phyloP scores from a whole-genome alignment of 1,139 yeast genomes.

The Tardiomyces digboiensis region DNA sequence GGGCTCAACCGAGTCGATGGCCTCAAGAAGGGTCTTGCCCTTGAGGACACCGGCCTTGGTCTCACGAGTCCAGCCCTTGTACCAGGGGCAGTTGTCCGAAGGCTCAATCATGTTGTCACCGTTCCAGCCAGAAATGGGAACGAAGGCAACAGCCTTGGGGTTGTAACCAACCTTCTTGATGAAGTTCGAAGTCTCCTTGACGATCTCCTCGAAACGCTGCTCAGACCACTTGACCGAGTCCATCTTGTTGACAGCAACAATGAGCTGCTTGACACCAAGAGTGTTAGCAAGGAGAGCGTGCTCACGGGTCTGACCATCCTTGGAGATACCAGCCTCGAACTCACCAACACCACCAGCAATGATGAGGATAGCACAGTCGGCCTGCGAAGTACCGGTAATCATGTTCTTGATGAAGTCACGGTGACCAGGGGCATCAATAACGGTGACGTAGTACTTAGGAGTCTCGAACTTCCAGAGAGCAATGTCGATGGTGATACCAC shows the following conservation, averaged over 20 bases:
- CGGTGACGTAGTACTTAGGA: conserved; percentile 89
- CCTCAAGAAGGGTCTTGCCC: conserved; percentile 85
- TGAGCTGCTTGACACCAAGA: conserved; percentile 82
- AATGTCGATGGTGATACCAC: conserved; percentile 94
- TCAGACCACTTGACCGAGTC: conserved; percentile 84
- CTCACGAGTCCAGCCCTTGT: conserved; percentile 87
- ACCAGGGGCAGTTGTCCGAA: conserved; percentile 79
- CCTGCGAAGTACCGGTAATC: conserved; percentile 95
- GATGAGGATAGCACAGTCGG: conserved; percentile 86
- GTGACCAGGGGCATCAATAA: conserved; percentile 95
- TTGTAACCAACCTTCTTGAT: conserved; percentile 91
- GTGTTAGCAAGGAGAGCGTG: conserved; percentile 88
- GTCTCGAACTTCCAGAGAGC: conserved; percentile 97
- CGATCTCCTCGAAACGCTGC: conserved; percentile 70
- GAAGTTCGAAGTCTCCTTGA: conserved; percentile 80
- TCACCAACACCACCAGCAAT: conserved; percentile 93
- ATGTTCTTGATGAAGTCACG: conserved; percentile 94
- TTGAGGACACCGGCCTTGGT: conserved; percentile 69
- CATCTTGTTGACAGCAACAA: conserved; percentile 92
- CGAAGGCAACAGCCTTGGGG: conserved; percentile 89
- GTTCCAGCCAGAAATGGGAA: conserved; percentile 90
- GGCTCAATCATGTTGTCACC: conserved; percentile 92
- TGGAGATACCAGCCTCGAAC: conserved; percentile 92
- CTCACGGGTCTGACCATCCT: conserved; percentile 92
- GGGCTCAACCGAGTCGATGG: conserved; percentile 81